Evolutionary conservation across 2,329 filamentous ascomycete genomes (phyloP).

Genomic region (Phyllosticta citriasiana): DNA sequence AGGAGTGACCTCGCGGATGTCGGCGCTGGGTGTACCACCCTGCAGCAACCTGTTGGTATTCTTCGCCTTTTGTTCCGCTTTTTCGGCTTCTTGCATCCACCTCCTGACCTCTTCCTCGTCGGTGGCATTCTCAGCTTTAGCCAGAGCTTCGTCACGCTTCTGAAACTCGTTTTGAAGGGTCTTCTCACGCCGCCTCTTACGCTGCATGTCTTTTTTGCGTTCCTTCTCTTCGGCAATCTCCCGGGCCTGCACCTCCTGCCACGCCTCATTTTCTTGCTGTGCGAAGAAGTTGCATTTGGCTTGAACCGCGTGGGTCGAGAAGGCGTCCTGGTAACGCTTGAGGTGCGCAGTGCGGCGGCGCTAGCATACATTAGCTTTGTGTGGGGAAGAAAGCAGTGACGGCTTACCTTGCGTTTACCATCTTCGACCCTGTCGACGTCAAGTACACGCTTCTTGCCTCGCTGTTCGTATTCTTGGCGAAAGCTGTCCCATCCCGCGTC

Average conservation of each 20-base stretch:
- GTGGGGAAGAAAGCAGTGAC: not conserved
- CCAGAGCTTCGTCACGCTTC: constrained; percentile 71
- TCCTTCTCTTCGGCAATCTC: constrained; percentile 94
- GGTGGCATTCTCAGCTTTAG: constrained; percentile 65
- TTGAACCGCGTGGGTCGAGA: constrained; percentile 57
- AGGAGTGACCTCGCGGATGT: constrained; percentile 60
- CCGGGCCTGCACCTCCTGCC: constrained; percentile 78
- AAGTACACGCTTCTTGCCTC: constrained; percentile 55
- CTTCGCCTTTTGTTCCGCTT: constrained; percentile 84
- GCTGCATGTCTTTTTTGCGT: constrained; percentile 99
- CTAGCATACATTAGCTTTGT: constrained; percentile 30
- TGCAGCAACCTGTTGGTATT: constrained; percentile 82
- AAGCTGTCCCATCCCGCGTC: constrained; percentile 41
- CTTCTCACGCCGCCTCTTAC: constrained; percentile 90
- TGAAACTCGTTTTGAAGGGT: constrained; percentile 79
- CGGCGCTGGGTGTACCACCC: constrained; percentile 64
- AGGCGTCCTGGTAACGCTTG: constrained; percentile 46
- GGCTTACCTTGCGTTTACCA: constrained; percentile 51
- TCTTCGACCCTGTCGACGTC: constrained; percentile 56
- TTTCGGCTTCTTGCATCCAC: constrained; percentile 75
- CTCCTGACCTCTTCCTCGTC: constrained; percentile 76
- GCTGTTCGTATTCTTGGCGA: constrained; percentile 43
- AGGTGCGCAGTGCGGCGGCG: constrained; percentile 48
- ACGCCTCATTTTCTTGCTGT: constrained; percentile 67
- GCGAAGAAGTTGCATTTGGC: constrained; percentile 70